Evolutionary conservation across 148 eudicot genomes (phyloP).

Genomic region (Persicaria tinctoria): DNA sequence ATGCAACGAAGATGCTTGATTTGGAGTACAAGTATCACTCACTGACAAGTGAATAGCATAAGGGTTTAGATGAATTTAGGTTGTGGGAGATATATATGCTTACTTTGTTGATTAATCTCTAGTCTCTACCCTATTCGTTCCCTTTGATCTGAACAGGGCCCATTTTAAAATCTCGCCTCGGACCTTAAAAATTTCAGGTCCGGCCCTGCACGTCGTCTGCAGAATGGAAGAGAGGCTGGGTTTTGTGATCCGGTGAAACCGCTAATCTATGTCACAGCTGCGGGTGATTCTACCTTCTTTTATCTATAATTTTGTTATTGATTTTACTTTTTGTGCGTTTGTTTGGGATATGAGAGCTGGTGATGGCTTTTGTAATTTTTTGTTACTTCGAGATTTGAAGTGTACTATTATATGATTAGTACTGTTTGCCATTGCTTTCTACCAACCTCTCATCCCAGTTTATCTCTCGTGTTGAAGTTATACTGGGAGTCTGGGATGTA

Average conservation of each 20-base stretch:
- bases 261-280: conserved; percentile 73
- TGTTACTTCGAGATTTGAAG: conserved; percentile 1
- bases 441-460: not conserved
- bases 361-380: not conserved
- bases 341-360: conserved; percentile 2
- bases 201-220: conserved; percentile 36
- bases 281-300: conserved; percentile 46
- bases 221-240: conserved; percentile 79
- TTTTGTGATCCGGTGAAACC: conserved; percentile 70
- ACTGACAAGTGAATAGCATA: too few relatives aligned
- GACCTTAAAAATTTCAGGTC: too few relatives aligned
- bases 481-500: not conserved
- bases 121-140: too few relatives aligned
- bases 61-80: too few relatives aligned
- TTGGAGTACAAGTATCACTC: too few relatives aligned
- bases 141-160: too few relatives aligned
- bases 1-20: too few relatives aligned
- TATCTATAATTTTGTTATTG: not conserved
- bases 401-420: not conserved
- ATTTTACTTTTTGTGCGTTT: not conserved
- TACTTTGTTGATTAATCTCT: too few relatives aligned
- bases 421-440: not conserved
- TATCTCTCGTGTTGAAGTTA: not conserved
- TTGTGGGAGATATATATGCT: too few relatives aligned
- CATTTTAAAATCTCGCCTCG: too few relatives aligned